Evolutionary conservation across 2,329 filamentous ascomycete genomes (phyloP).

Genomic region (Amphichorda felina): DNA sequence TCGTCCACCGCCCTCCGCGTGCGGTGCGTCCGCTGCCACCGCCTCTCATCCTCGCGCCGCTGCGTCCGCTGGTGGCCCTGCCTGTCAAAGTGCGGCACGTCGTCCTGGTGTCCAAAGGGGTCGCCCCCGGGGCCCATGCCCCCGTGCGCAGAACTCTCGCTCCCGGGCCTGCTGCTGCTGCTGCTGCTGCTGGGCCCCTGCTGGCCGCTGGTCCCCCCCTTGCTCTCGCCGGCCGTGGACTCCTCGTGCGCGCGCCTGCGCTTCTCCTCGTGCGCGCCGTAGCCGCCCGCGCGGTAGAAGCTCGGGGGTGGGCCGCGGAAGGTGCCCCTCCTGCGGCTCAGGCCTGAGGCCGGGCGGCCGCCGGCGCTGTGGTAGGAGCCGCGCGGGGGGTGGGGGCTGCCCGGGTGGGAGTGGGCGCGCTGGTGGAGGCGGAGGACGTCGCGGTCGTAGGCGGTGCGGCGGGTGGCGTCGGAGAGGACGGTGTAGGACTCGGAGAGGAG

Average conservation of each 20-base stretch:
- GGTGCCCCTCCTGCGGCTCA: slow-evolving; percentile 62
- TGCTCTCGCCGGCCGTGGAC: slow-evolving; percentile 13
- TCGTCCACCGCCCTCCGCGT: slow-evolving; percentile 26
- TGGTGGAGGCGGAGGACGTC: slow-evolving; percentile 38
- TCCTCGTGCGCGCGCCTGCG: slow-evolving; percentile 38
- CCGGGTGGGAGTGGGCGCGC: slow-evolving; percentile 17
- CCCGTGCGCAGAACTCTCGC: slow-evolving; percentile 6
- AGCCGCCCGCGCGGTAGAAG: slow-evolving; percentile 76
- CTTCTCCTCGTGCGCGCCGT: slow-evolving; percentile 54
- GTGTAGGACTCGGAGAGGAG: slow-evolving; percentile 76
- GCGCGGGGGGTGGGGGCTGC: slow-evolving; percentile 11
- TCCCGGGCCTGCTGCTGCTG: background rate
- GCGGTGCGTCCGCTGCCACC: slow-evolving; percentile 13
- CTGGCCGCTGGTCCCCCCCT: background rate
- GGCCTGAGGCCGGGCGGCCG: slow-evolving; percentile 65
- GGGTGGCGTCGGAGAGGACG: slow-evolving; percentile 58
- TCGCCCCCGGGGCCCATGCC: slow-evolving; percentile 51
- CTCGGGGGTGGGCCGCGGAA: slow-evolving; percentile 82
- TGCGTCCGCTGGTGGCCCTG: slow-evolving; percentile 64
- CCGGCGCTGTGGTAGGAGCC: slow-evolving; percentile 54
- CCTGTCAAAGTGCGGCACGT: slow-evolving; percentile 70
- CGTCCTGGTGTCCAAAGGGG: slow-evolving; percentile 31
- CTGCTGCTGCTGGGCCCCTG: slow-evolving; percentile 1
- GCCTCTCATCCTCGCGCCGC: slow-evolving; percentile 41
- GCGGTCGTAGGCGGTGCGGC: slow-evolving; percentile 73